Conservation (phyloP, 352 stramenopile genomes). For the Phytophthora ohioensis region DNA sequence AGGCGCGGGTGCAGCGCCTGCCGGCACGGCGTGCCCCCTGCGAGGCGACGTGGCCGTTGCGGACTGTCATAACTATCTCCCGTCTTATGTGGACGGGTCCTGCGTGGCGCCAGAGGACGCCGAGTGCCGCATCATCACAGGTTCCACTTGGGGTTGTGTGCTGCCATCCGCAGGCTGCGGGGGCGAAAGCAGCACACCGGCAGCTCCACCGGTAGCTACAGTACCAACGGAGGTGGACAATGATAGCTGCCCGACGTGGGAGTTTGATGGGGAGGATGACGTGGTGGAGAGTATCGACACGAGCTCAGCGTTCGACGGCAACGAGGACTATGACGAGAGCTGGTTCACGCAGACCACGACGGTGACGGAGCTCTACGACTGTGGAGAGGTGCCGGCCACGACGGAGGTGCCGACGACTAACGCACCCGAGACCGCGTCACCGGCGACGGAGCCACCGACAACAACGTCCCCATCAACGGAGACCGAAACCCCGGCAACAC, state of each 20-base stretch:
- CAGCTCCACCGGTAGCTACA: constrained; percentile 17
- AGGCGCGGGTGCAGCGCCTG: constrained; percentile 25
- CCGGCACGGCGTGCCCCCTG: constrained; percentile 53
- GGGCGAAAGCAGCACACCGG: background rate
- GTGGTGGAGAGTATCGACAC: constrained; percentile 32
- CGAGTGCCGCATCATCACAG: constrained; percentile 52
- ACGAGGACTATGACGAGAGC: constrained; percentile 36
- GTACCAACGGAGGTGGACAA: constrained; percentile 13
- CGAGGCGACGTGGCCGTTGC: constrained; percentile 49
- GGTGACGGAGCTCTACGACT: constrained; percentile 39
- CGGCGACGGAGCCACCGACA: constrained; percentile 9
- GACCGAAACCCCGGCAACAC: background rate
- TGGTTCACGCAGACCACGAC: constrained; percentile 36
- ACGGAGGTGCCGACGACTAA: constrained; percentile 12
- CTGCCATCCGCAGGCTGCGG: constrained; percentile 44
- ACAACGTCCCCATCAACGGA: constrained; percentile 6
- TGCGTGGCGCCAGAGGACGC: constrained; percentile 53
- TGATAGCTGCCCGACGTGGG: constrained; percentile 28
- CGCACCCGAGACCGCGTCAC: constrained; percentile 1
- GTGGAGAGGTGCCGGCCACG: constrained; percentile 16
- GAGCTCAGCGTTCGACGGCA: constrained; percentile 31
- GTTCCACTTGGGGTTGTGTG: constrained; percentile 46
- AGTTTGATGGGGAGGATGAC: constrained; percentile 18
- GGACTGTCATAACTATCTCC: constrained; percentile 54
- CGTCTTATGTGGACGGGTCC: constrained; percentile 44